Conservation (phyloP, 331 rosid genomes). For the Pyrus hybrid region DNA sequence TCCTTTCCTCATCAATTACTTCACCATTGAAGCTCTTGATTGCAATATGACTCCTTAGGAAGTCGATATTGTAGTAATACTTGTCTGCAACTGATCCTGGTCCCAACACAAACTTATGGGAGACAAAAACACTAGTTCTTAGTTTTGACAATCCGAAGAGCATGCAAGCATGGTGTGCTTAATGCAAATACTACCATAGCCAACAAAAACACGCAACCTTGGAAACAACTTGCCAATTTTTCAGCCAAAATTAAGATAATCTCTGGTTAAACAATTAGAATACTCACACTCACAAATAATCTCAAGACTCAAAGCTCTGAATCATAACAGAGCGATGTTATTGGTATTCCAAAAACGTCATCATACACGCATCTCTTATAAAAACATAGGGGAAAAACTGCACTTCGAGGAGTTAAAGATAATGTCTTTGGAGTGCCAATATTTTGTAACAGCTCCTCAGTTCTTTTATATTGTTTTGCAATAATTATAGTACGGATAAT, state of each 20-base stretch:
- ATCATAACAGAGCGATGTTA: background rate
- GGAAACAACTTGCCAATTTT: slow-evolving; percentile 13
- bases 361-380: too few species aligned
- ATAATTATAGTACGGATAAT: background rate
- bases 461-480: background rate
- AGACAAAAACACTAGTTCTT: slow-evolving; percentile 32
- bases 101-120: slow-evolving; percentile 37
- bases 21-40: slow-evolving; percentile 58
- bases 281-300: too few species aligned
- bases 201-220: slow-evolving; percentile 9
- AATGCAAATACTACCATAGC: slow-evolving; percentile 18
- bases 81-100: slow-evolving; percentile 38
- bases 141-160: background rate
- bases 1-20: slow-evolving; percentile 53
- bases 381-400: too few species aligned
- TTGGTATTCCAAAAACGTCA: too few species aligned
- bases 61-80: slow-evolving; percentile 21
- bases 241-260: slow-evolving; percentile 6
- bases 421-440: too few species aligned
- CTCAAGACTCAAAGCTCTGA: background rate
- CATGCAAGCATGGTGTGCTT: slow-evolving; percentile 16
- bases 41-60: slow-evolving; percentile 65
- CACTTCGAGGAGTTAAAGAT: too few species aligned
- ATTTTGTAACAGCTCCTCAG: too few species aligned
- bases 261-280: background rate